A percentile compares a stretch with the other conserved stretches of the same genome.
Conservation (phyloP, 257 asterid species). For the Solanum virginianum region DNA sequence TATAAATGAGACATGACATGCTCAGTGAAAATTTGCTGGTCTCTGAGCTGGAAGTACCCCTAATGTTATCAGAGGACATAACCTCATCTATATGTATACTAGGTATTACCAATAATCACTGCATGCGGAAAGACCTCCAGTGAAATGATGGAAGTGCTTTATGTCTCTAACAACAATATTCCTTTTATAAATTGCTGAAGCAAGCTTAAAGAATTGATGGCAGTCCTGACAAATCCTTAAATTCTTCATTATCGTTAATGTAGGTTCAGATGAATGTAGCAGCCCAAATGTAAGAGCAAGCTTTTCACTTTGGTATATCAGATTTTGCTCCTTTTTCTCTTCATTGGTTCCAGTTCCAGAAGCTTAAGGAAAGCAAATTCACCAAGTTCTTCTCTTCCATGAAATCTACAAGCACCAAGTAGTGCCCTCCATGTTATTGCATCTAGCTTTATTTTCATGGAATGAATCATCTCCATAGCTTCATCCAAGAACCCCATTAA, state of each 20-base stretch:
- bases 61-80: neutral
- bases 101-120: constrained; percentile 18
- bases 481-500: constrained; percentile 20
- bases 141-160: constrained; percentile 20
- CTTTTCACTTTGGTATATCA: constrained; percentile 20
- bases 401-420: constrained; percentile 26
- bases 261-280: constrained; percentile 1
- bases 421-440: constrained; percentile 19
- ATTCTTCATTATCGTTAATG: constrained; percentile 21
- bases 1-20: neutral
- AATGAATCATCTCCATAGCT: constrained; percentile 9
- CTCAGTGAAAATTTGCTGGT: neutral
- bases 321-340: constrained; percentile 19
- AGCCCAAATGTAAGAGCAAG: constrained; percentile 28
- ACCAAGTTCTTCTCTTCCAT: constrained; percentile 18
- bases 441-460: constrained; percentile 2
- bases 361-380: constrained; percentile 9
- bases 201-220: constrained; percentile 18
- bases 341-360: constrained; percentile 20
- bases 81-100: neutral
- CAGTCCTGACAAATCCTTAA: constrained; percentile 23
- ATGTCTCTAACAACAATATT: constrained; percentile 17
- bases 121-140: constrained; percentile 20
- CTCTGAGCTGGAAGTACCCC: neutral
- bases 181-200: constrained; percentile 14